Percentiles rank a stretch among this genome's conserved stretches.
Evolutionary conservation across 129 eudicot species (phyloP).

Genomic region (Rutidosis leptorrhynchoides): DNA sequence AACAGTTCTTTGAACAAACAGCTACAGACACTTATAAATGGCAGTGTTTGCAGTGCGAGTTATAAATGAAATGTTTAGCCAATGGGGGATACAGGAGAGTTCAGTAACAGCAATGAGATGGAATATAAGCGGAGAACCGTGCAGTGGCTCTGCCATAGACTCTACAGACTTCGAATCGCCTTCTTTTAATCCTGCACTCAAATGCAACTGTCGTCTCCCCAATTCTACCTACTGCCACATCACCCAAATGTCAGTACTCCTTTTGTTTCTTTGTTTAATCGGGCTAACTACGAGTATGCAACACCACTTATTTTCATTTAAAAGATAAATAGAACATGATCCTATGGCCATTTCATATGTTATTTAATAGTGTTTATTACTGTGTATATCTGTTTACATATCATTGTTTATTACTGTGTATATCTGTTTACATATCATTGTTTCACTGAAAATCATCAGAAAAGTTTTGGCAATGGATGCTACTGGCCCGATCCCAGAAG

Average conservation of each 20-base stretch:
- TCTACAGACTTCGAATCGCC: conserved; percentile 3
- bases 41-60: conserved; percentile 39
- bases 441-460: conserved; percentile 34
- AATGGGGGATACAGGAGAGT: conserved; percentile 37
- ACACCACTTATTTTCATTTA: no score
- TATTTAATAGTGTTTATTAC: not conserved
- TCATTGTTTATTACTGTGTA: not conserved
- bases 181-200: conserved; percentile 45
- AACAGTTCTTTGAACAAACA: not conserved
- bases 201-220: conserved; percentile 50
- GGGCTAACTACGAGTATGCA: no score
- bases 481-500: conserved; percentile 53
- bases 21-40: not conserved
- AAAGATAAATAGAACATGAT: not conserved
- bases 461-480: conserved; percentile 48
- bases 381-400: not conserved
- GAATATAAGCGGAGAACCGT: conserved; percentile 66
- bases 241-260: conserved; percentile 15
- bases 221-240: conserved; percentile 55
- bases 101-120: conserved; percentile 29
- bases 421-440: conserved; percentile 1
- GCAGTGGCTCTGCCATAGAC: conserved; percentile 60
- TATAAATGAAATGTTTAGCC: conserved; percentile 42
- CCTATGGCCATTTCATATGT: not conserved
- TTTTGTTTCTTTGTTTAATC: not conserved